These are phyloP conservation scores for Fonsecaea pugnacius DNA, from an alignment of 2,329 filamentous ascomycete genomes.

Conservation along the genomic window DNA sequence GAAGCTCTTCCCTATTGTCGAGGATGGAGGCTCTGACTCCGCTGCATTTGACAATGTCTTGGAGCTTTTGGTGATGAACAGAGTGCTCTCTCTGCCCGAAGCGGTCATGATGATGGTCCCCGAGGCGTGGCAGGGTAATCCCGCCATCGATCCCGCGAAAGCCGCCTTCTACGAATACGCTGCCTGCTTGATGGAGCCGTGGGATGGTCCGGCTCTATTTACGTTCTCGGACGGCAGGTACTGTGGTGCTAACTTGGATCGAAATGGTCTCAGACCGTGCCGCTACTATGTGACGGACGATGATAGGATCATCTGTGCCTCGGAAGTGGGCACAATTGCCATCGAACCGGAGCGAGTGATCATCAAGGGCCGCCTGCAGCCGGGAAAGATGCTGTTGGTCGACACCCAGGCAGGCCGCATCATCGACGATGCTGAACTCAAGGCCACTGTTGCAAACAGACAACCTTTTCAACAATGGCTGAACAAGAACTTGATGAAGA, in stretches of 20 bases:
- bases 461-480: slow-evolving; percentile 89
- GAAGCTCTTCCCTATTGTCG: slow-evolving; percentile 87
- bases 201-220: slow-evolving; percentile 95
- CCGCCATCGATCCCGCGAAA: slow-evolving; percentile 89
- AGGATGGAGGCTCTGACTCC: slow-evolving; percentile 95
- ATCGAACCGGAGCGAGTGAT: slow-evolving; percentile 89
- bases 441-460: slow-evolving; percentile 81
- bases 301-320: slow-evolving; percentile 95
- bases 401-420: slow-evolving; percentile 90
- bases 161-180: slow-evolving; percentile 99
- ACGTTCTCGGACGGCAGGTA: slow-evolving; percentile 96
- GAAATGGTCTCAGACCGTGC: slow-evolving; percentile 93
- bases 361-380: slow-evolving; percentile 91
- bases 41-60: slow-evolving; percentile 97
- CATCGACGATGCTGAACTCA: slow-evolving; percentile 91
- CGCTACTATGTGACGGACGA: slow-evolving; percentile 97
- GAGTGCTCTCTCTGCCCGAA: slow-evolving; percentile 90
- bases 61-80: slow-evolving; percentile 91
- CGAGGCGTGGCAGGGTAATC: slow-evolving; percentile 95
- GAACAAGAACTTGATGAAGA: slow-evolving; percentile 78
- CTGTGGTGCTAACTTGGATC: slow-evolving; percentile 94
- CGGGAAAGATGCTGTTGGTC: slow-evolving; percentile 93
- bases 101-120: slow-evolving; percentile 99
- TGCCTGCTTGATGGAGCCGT: slow-evolving; percentile 97
- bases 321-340: slow-evolving; percentile 89